These are phyloP conservation scores for Dendrobium nobile DNA, from an alignment of 106 monocot genomes.

Conservation along the genomic window DNA sequence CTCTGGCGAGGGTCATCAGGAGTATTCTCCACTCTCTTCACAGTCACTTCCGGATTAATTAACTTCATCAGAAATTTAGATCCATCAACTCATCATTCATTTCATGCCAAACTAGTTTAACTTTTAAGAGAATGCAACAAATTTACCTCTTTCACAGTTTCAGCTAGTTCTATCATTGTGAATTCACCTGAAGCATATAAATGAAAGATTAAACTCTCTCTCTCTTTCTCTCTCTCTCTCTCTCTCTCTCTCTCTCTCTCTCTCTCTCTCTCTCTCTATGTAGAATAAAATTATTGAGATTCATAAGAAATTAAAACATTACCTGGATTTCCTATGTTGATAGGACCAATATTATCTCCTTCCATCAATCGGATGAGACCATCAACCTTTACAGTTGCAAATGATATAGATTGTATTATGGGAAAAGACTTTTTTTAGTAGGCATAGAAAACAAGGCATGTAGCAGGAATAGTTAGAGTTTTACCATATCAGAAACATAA, in stretches of 20 bases:
- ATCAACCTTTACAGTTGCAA: conserved; percentile 32
- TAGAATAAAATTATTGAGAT: too few species aligned
- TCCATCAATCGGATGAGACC: conserved; percentile 87
- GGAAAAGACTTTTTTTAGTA: too few species aligned
- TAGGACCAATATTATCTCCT: conserved; percentile 83
- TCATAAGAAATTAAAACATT: background rate
- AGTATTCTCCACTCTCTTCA: conserved; percentile 27
- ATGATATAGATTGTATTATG: background rate
- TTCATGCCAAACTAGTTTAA: too few species aligned
- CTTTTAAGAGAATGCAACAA: background rate
- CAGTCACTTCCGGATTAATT: conserved; percentile 15
- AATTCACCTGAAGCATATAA: conserved; percentile 37
- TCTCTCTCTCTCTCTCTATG: too few species aligned
- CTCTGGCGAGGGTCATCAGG: conserved; percentile 34
- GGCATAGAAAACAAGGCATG: background rate
- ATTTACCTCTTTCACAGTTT: conserved; percentile 55
- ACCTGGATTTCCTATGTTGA: conserved; percentile 96
- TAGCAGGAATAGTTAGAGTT: background rate
- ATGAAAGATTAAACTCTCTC: background rate
- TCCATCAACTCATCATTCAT: too few species aligned
- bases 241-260: too few species aligned
- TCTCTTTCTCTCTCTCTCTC: too few species aligned
- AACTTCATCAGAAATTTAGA: background rate
- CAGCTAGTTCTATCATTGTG: conserved; percentile 69
- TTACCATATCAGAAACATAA: conserved; percentile 95